A percentile compares a stretch with the other conserved stretches of the same genome.
Conservation (phyloP, 164 flowering plant species). For the Stephania japonica region DNA sequence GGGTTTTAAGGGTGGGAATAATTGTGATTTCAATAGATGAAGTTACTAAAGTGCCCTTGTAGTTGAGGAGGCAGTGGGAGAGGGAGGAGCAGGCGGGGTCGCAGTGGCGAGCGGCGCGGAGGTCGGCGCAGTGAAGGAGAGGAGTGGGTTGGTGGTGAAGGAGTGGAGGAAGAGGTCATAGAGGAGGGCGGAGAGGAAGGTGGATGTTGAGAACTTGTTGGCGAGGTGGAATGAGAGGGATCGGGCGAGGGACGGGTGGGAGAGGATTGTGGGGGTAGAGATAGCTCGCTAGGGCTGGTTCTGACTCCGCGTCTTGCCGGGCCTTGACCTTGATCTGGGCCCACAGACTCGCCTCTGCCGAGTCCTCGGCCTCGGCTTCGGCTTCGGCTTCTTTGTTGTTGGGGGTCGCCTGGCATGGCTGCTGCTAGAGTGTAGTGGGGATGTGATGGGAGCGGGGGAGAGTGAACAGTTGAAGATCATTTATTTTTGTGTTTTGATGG, state of each 20-base stretch:
- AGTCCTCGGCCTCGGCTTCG: neutral
- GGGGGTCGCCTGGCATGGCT: neutral
- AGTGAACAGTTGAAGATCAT: neutral
- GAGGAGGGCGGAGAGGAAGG: slow-evolving; percentile 12
- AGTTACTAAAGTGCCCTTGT: no score
- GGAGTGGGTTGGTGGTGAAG: slow-evolving; percentile 1
- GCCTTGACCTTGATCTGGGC: slow-evolving; percentile 13
- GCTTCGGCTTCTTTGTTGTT: neutral
- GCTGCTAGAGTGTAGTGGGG: neutral
- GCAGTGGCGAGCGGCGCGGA: slow-evolving; percentile 9
- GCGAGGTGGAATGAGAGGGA: slow-evolving; percentile 13
- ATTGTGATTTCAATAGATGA: no score
- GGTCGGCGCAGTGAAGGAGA: slow-evolving; percentile 7
- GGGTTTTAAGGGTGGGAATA: no score
- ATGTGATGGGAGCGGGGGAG: neutral
- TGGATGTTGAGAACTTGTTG: slow-evolving; percentile 14
- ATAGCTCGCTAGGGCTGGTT: slow-evolving; percentile 13
- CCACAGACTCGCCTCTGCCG: slow-evolving; percentile 9
- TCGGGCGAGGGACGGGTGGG: slow-evolving; percentile 9
- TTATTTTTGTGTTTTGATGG: no score
- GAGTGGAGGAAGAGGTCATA: slow-evolving; percentile 13
- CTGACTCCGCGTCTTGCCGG: slow-evolving; percentile 14
- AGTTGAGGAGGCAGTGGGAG: slow-evolving; percentile 11
- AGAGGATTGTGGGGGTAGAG: slow-evolving; percentile 14
- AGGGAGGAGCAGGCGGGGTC: slow-evolving; percentile 11